These are phyloP conservation scores for Leptographium wingfieldii DNA, from an alignment of 2,329 filamentous ascomycete genomes.

Conservation along the genomic window DNA sequence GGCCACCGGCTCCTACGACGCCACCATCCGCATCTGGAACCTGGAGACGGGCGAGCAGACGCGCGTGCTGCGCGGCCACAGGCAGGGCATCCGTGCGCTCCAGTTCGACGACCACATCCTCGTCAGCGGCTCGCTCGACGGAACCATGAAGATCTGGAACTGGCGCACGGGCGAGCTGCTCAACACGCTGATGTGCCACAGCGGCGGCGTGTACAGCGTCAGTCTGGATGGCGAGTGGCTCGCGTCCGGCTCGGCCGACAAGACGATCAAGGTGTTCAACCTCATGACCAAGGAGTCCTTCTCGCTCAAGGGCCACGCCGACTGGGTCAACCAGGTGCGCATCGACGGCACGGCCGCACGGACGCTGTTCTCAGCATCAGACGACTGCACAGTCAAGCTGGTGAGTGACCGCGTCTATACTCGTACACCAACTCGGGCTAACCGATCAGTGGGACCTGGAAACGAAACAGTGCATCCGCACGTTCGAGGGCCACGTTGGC, in stretches of 20 bases:
- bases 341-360: conserved; percentile 63
- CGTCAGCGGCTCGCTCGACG: conserved; percentile 67
- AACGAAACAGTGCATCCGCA: conserved; percentile 61
- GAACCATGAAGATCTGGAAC: conserved; percentile 88
- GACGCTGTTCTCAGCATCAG: conserved; percentile 84
- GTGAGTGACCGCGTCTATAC: not conserved
- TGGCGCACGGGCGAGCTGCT: conserved; percentile 85
- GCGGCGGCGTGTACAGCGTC: conserved; percentile 70
- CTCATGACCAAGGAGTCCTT: conserved; percentile 74
- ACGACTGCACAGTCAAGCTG: conserved; percentile 81
- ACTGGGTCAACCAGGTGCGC: conserved; percentile 95
- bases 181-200: conserved; percentile 67
- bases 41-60: conserved; percentile 77
- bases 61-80: conserved; percentile 74
- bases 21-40: conserved; percentile 93
- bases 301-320: conserved; percentile 67
- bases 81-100: conserved; percentile 69
- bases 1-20: conserved; percentile 89
- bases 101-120: conserved; percentile 90
- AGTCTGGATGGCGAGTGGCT: conserved; percentile 78
- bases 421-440: not conserved
- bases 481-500: conserved; percentile 80
- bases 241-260: conserved; percentile 81
- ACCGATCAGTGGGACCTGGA: conserved; percentile 40
- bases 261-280: conserved; percentile 85